A percentile compares a stretch with the other conserved stretches of the same genome.
These are phyloP conservation scores for Suillus tomentosus DNA, from an alignment of 768 basidiomycete genomes.

Conservation along the genomic window DNA sequence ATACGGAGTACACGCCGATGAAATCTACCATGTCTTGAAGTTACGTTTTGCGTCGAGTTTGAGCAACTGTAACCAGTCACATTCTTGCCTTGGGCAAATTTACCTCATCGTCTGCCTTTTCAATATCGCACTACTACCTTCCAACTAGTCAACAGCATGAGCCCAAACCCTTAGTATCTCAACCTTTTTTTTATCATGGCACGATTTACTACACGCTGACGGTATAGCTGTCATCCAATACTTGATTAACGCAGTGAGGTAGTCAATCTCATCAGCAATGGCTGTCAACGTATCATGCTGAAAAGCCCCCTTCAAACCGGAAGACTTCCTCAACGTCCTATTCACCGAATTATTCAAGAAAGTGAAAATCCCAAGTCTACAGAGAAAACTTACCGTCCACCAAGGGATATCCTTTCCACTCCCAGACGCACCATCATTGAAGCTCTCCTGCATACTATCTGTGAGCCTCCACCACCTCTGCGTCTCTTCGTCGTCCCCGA, in stretches of 20 bases:
- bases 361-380: neutral
- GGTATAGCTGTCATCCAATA: neutral
- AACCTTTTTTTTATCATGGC: no score
- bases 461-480: conserved; percentile 73
- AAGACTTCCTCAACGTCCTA: conserved; percentile 69
- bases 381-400: conserved; percentile 49
- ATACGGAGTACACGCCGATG: neutral
- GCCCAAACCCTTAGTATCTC: no score
- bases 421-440: conserved; percentile 67
- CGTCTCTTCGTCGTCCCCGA: conserved; percentile 68
- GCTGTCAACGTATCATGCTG: conserved; percentile 12
- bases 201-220: no score
- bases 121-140: neutral
- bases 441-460: conserved; percentile 77
- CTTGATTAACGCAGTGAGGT: neutral
- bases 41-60: neutral
- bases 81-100: neutral
- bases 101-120: neutral
- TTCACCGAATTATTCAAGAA: conserved; percentile 5
- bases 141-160: neutral
- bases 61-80: neutral
- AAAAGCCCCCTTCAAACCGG: conserved; percentile 53
- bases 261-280: neutral
- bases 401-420: conserved; percentile 71
- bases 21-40: neutral